A percentile compares a stretch with the other conserved stretches of the same genome.
phyloP scores from a whole-genome alignment of 345 rosid species.

The Eutrema japonicum region DNA sequence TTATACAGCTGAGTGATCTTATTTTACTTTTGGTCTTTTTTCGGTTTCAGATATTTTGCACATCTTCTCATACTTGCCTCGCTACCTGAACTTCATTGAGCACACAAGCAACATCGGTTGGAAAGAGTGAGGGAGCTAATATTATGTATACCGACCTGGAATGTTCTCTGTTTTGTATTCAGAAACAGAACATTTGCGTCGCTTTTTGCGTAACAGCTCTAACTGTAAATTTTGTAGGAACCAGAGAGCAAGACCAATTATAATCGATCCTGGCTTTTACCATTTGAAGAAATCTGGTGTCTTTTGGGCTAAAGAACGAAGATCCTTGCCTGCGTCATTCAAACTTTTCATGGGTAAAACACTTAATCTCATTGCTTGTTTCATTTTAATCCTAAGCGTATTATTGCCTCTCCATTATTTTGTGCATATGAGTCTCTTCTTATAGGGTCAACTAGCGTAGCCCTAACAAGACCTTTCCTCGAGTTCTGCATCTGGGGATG shows the following conservation, averaged over 20 bases:
- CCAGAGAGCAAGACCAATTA: constrained; percentile 85
- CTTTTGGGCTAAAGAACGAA: constrained; percentile 86
- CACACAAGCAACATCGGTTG: constrained; percentile 88
- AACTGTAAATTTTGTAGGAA: constrained; percentile 50
- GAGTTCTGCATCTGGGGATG: constrained; percentile 95
- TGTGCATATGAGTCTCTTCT: background rate
- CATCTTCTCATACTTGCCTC: constrained; percentile 87
- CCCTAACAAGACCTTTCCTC: constrained; percentile 77
- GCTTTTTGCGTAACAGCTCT: constrained; percentile 1
- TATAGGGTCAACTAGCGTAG: constrained; percentile 80
- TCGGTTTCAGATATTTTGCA: constrained; percentile 82
- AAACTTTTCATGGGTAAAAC: constrained; percentile 76
- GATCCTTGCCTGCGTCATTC: constrained; percentile 88
- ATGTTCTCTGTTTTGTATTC: constrained; percentile 21
- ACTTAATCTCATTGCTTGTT: constrained; percentile 1
- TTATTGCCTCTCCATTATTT: constrained; percentile 13
- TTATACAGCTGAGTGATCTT: constrained; percentile 19
- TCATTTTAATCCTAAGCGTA: background rate
- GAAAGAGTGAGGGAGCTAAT: constrained; percentile 83
- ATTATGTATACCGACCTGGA: constrained; percentile 35
- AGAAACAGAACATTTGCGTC: background rate
- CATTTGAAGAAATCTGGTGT: constrained; percentile 81
- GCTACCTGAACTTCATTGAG: constrained; percentile 91
- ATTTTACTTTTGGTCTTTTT: constrained; percentile 20
- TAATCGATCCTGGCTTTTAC: constrained; percentile 91